Evolutionary conservation across 148 eudicot species (phyloP).

Genomic region (Chenopodium formosanum): DNA sequence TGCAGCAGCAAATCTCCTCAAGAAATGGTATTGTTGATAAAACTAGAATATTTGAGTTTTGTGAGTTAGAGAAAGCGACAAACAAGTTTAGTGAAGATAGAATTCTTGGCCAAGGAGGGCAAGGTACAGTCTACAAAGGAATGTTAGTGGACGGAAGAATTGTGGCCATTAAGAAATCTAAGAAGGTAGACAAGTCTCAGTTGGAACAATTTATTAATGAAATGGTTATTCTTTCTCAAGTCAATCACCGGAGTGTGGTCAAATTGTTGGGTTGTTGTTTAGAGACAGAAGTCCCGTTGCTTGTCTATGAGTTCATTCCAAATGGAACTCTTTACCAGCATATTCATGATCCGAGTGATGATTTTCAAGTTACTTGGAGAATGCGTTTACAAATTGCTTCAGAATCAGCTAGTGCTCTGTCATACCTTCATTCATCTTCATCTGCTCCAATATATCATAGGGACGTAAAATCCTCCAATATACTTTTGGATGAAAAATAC

Average conservation of each 20-base stretch:
- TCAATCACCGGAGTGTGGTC: too few relatives aligned
- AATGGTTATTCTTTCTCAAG: too few relatives aligned
- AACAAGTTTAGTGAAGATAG: neutral
- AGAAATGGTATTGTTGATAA: conserved; percentile 12
- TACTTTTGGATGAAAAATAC: conserved; percentile 28
- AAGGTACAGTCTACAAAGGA: too few relatives aligned
- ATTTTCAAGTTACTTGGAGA: conserved; percentile 26
- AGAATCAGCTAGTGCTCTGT: conserved; percentile 28
- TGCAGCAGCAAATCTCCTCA: conserved; percentile 22
- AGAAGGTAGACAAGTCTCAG: too few relatives aligned
- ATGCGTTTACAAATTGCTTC: conserved; percentile 34
- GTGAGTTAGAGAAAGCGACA: conserved; percentile 25
- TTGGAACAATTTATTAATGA: too few relatives aligned
- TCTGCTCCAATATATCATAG: conserved; percentile 12
- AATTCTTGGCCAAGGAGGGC: too few relatives aligned
- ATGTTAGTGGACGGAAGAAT: too few relatives aligned
- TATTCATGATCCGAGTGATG: neutral
- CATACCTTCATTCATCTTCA: conserved; percentile 30
- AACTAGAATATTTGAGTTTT: conserved; percentile 14
- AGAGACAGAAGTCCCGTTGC: too few relatives aligned
- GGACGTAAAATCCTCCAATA: conserved; percentile 31
- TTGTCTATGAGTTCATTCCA: conserved; percentile 11
- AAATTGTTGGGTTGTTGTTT: too few relatives aligned
- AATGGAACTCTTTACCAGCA: too few relatives aligned
- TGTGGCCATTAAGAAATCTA: too few relatives aligned